These are phyloP conservation scores for Diplodia mutila DNA, from an alignment of 2,329 filamentous ascomycete species.

Conservation along the genomic window DNA sequence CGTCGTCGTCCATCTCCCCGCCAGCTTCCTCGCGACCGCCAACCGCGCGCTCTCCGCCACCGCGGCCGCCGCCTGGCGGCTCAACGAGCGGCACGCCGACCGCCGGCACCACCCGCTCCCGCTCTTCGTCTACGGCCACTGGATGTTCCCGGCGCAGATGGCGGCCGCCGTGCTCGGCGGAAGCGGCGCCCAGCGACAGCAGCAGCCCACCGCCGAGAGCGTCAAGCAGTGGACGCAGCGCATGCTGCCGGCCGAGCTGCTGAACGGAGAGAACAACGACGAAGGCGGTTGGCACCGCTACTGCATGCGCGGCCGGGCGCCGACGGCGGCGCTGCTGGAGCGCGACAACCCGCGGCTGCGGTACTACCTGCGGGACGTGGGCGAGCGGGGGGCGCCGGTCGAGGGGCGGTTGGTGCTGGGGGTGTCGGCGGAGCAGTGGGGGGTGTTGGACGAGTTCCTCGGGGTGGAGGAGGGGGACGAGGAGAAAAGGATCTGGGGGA, in stretches of 20 bases:
- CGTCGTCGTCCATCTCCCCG: background rate
- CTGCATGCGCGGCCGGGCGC: background rate
- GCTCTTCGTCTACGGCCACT: slow-evolving; percentile 22
- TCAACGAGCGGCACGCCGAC: background rate
- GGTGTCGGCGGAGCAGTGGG: background rate
- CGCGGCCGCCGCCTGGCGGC: background rate
- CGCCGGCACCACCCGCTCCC: background rate
- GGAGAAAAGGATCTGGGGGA: background rate
- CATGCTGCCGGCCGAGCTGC: background rate
- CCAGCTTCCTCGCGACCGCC: background rate
- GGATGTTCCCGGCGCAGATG: slow-evolving; percentile 4
- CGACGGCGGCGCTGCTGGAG: background rate
- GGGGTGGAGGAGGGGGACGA: background rate
- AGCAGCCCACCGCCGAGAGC: background rate
- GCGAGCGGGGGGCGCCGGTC: background rate
- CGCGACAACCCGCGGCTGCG: background rate
- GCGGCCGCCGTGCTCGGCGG: background rate
- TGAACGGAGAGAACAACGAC: background rate
- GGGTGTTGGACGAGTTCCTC: background rate
- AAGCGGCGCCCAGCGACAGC: background rate
- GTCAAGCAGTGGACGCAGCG: background rate
- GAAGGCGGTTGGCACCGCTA: background rate
- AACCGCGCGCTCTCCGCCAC: background rate
- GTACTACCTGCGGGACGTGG: slow-evolving; percentile 2
- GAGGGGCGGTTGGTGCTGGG: slow-evolving; percentile 10